phyloP scores from a whole-genome alignment of 441 rosid genomes.

The Eruca vesicaria region DNA sequence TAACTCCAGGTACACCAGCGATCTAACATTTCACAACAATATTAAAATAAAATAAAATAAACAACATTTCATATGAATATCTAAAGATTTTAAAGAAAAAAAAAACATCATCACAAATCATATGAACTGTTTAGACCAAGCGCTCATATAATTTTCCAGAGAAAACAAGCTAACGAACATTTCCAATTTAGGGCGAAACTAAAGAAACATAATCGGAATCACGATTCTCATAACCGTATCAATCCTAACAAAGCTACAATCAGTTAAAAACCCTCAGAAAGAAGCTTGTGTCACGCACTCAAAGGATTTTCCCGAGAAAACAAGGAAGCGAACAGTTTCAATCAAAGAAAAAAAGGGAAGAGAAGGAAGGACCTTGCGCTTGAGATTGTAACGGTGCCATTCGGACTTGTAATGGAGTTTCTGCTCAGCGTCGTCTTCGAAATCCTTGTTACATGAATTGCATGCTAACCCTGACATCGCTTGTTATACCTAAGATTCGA shows the following conservation, averaged over 20 bases:
- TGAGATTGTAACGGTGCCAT: slow-evolving; percentile 97
- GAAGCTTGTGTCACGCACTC: too few species aligned
- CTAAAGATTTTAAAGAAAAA: neutral
- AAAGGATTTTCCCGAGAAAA: too few species aligned
- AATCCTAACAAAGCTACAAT: neutral
- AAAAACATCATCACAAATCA: too few species aligned
- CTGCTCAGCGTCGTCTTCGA: slow-evolving; percentile 68
- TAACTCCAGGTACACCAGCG: slow-evolving; percentile 99
- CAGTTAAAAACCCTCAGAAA: too few species aligned
- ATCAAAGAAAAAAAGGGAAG: too few species aligned
- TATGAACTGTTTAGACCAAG: too few species aligned
- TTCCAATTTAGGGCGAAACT: too few species aligned
- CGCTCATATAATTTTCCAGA: too few species aligned
- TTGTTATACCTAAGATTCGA: neutral
- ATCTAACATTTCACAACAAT: slow-evolving; percentile 41
- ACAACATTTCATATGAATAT: neutral
- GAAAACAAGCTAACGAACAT: too few species aligned
- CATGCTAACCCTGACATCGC: slow-evolving; percentile 74
- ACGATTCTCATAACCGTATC: neutral
- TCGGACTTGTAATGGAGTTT: slow-evolving; percentile 90
- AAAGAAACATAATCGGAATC: neutral
- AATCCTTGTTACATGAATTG: slow-evolving; percentile 87
- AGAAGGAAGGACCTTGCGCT: slow-evolving; percentile 49
- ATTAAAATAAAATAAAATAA: neutral
- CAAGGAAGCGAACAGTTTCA: too few species aligned